Evolutionary conservation across 306 rosid genomes (phyloP).

Genomic region (Dryas octopetala): DNA sequence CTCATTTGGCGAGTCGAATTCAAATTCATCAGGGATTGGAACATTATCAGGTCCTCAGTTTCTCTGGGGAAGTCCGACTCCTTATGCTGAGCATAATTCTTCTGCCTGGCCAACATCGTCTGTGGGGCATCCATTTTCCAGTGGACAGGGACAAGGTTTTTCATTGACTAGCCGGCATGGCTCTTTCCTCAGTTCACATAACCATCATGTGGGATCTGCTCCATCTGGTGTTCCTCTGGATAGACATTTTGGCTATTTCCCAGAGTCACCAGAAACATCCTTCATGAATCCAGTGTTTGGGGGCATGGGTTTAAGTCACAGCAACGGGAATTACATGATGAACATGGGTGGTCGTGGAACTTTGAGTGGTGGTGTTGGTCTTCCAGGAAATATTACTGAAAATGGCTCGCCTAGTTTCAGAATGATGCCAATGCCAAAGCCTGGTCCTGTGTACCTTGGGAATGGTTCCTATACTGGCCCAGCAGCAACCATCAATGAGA

Average conservation of each 20-base stretch:
- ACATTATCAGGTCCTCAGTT: conserved; percentile 89
- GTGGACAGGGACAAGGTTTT: conserved; percentile 73
- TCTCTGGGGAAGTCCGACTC: conserved; percentile 94
- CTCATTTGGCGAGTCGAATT: conserved; percentile 54
- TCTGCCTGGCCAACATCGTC: conserved; percentile 75
- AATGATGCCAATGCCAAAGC: conserved; percentile 79
- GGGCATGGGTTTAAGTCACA: conserved; percentile 51
- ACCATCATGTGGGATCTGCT: conserved; percentile 88
- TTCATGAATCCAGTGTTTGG: conserved; percentile 54
- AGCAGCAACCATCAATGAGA: conserved; percentile 47
- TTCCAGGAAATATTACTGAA: conserved; percentile 65
- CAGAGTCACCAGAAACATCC: conserved; percentile 80
- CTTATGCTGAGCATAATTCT: conserved; percentile 59
- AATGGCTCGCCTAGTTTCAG: conserved; percentile 65
- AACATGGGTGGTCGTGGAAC: conserved; percentile 56
- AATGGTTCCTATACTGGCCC: conserved; percentile 66
- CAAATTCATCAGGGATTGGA: conserved; percentile 66
- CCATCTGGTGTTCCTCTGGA: conserved; percentile 81
- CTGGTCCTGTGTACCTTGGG: conserved; percentile 62
- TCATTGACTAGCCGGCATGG: conserved; percentile 46
- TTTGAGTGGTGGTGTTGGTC: conserved; percentile 54
- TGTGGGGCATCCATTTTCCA: conserved; percentile 56
- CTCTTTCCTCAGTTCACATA: conserved; percentile 61
- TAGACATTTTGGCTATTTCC: conserved; percentile 71
- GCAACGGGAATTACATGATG: conserved; percentile 65